Evolutionary conservation across 805 yeast genomes (phyloP), one percentile per base, ranked within the genome.

Genomic region (Brettanomyces custersianus): DNA sequence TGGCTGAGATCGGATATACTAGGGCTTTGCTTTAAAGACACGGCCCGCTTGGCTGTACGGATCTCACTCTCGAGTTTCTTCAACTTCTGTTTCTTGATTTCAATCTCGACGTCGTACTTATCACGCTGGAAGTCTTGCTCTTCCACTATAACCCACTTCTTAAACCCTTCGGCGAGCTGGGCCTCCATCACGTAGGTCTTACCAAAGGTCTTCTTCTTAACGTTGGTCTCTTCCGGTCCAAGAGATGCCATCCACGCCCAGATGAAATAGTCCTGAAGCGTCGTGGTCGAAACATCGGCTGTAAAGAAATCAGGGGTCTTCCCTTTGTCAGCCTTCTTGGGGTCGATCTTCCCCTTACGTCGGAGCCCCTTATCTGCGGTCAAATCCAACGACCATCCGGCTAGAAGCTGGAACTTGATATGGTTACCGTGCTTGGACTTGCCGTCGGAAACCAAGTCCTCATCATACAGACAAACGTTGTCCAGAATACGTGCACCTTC

Each of bases 221-320:
- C 56, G 22, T 69, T 65, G 0, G 86, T 73, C 50, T 83, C 81
- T 51, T 86, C 95, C 22, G 77, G 68, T 0, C 84, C 84, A 18
- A 85, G 53, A 2, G 86, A 71, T 1, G 87, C 74, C 49, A 85
- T 63, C 95, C 95, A 86, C 1, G 95, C 73, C 95, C 95, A 86
- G 20, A 85, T 83, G 50, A 79, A 86, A 55, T 81, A 86, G 55
- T 86, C 95, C 55, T 84, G 94, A 15, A 86, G 74, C 5, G 83
- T 69, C 1, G 82, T 79, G 40, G 82, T 70, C 7, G 72, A 61
- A 8, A 83, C 66, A n/a, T 53, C 49, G 2, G 69, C 71, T 5
- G 70, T 60, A 30, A 67, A 59, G 33, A 55, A 62, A 38, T 54
- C 60, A 5, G 47, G 45, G 1, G 40, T 39, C 9, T 32, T 13